Conservation (phyloP, 495 filamentous ascomycete genomes). For the Trichoderma orchidacearum region DNA sequence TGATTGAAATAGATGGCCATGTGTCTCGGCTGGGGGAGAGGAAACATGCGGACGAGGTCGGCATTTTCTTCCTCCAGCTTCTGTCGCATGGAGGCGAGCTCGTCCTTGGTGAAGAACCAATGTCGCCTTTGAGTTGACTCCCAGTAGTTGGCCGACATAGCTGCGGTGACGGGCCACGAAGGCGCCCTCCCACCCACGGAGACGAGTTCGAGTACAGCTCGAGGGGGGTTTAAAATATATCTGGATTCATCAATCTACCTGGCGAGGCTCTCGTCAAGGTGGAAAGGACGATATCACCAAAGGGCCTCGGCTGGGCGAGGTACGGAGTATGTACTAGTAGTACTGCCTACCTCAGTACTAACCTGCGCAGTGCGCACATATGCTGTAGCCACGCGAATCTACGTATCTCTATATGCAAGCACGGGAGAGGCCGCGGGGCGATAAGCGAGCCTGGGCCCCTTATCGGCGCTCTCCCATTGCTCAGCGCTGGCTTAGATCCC, state of each 20-base stretch:
- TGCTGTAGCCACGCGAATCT: neutral
- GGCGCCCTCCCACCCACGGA: neutral
- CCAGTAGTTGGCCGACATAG: constrained; percentile 96
- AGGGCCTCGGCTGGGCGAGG: too few relatives aligned
- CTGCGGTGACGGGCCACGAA: neutral
- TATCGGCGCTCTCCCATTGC: neutral
- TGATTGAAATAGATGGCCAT: constrained; percentile 88
- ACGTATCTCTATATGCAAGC: too few relatives aligned
- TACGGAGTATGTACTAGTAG: too few relatives aligned
- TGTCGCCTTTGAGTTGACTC: constrained; percentile 76
- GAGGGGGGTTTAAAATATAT: too few relatives aligned
- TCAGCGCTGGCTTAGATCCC: neutral
- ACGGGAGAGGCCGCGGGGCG: neutral
- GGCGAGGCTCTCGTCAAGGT: too few relatives aligned
- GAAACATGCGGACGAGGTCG: constrained; percentile 57
- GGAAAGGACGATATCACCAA: too few relatives aligned
- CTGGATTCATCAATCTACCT: too few relatives aligned
- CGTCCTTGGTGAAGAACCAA: constrained; percentile 80
- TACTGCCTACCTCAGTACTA: too few relatives aligned
- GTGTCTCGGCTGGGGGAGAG: constrained; percentile 66
- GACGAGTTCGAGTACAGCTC: neutral
- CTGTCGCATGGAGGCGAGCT: constrained; percentile 58
- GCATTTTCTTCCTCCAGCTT: constrained; percentile 61
- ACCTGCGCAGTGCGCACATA: too few relatives aligned
- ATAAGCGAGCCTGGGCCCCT: neutral